Evolutionary conservation across 2,329 filamentous ascomycete genomes (phyloP).

Genomic region (Leptodontidium sp.): DNA sequence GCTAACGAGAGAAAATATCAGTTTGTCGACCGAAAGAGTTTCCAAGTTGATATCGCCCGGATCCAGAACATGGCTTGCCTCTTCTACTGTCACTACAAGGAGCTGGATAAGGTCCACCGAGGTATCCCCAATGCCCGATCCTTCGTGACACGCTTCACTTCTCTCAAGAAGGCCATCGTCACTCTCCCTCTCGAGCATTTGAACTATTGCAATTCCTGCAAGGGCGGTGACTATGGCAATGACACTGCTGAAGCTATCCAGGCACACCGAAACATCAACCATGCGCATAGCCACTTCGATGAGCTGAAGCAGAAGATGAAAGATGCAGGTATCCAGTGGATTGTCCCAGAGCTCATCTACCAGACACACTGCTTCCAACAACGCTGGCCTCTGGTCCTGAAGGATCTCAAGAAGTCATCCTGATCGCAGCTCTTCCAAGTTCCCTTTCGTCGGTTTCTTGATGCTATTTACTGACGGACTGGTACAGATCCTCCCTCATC

Average conservation of each 20-base stretch:
- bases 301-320: slow-evolving; percentile 8
- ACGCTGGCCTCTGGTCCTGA: background rate
- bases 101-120: background rate
- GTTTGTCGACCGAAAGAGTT: background rate
- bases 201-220: background rate
- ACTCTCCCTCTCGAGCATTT: slow-evolving; percentile 5
- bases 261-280: background rate
- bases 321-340: slow-evolving; percentile 1
- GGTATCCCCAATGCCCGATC: background rate
- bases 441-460: background rate
- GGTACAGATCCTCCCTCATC: slow-evolving; percentile 6
- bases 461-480: slow-evolving; percentile 7
- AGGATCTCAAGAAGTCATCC: background rate
- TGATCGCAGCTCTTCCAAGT: background rate
- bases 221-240: background rate
- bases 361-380: background rate
- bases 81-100: slow-evolving; percentile 5
- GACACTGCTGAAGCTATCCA: background rate
- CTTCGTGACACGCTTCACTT: slow-evolving; percentile 9
- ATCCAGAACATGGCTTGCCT: background rate
- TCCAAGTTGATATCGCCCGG: background rate
- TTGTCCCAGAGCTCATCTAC: slow-evolving; percentile 6
- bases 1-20: background rate
- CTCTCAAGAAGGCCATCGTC: slow-evolving; percentile 5
- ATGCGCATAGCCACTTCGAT: slow-evolving; percentile 6